phyloP scores from a whole-genome alignment of 2,329 filamentous ascomycete species.

The Rhinocladiella similis region DNA sequence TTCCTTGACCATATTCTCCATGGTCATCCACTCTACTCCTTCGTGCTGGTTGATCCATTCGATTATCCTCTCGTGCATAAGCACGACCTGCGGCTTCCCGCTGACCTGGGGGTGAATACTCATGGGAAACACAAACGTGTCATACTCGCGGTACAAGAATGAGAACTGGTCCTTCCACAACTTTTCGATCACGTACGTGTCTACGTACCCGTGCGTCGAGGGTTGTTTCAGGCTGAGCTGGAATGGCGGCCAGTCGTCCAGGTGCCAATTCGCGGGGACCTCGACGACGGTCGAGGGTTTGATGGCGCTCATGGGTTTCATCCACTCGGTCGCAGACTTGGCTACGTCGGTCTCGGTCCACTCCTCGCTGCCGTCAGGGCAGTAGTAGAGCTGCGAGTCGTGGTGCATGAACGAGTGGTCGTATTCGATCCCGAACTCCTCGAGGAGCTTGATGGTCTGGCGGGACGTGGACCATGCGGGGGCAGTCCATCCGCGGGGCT shows the following conservation, averaged over 20 bases:
- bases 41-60: constrained; percentile 47
- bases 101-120: constrained; percentile 50
- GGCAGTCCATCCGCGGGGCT: constrained; percentile 61
- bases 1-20: constrained; percentile 68
- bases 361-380: neutral
- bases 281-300: constrained; percentile 42
- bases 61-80: constrained; percentile 50
- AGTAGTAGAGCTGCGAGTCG: constrained; percentile 35
- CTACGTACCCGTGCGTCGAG: constrained; percentile 14
- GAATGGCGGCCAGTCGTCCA: constrained; percentile 50
- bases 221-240: constrained; percentile 34
- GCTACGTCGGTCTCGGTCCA: constrained; percentile 5
- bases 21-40: constrained; percentile 49
- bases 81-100: constrained; percentile 48
- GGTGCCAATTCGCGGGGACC: constrained; percentile 48
- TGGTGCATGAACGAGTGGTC: constrained; percentile 52
- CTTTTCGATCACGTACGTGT: constrained; percentile 43
- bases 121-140: constrained; percentile 49
- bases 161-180: constrained; percentile 51
- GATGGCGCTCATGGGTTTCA: constrained; percentile 41
- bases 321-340: constrained; percentile 5
- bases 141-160: constrained; percentile 47
- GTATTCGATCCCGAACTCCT: constrained; percentile 44
- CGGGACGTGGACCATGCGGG: constrained; percentile 42
- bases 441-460: constrained; percentile 40